Base-by-base conservation (phyloP, 768 basidiomycete genomes). In the Leucocoprinus sp. region DNA sequence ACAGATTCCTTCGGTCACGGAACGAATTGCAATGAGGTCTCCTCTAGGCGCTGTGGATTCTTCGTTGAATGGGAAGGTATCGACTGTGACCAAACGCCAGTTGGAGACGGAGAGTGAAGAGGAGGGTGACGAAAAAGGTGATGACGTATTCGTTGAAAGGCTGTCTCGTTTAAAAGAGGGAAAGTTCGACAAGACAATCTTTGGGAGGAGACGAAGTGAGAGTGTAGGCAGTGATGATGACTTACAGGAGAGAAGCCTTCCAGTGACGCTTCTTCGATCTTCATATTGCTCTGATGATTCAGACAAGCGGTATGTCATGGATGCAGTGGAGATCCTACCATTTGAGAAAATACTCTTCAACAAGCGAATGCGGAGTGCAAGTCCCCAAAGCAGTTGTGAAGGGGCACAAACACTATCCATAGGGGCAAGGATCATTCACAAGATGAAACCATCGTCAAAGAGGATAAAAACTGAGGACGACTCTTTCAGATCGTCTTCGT, bases 291-390 rank as follows among this genome's bases (percentile, higher is more conserved):
- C 43, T 12, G 18, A 22, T 18, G 31, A 23, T 33, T 36, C 39
- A 1, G 72, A 76, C 46, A 74, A 70, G 57, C 60, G 75, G 24
- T 54, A 67, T 4, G 52, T 75, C 49, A 59, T 78, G 63, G 79
- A 80, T 9, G 70, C 70, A 2, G 76, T 78, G 11, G 39, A 50
- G 9, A 31, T 54, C 5, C 48, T 49, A 15, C 22, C 43, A 11
- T 40, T 43, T 4, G 50, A 49, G 7, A 33, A 49, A 21, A 42
- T 33, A n/a, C 24, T 43, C 6, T 19, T 47, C 17, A 27, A 27
- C 8, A 24, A 26, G 26, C 40, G 39, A 23, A 36, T 48, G 33
- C 33, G 39, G 2, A 19, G 34, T 14, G 24, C 34, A 11, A 48
- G 46, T 23, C 46, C 42, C 8, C 39, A 42, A 27, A 36, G 40